A percentile compares a stretch with the other conserved stretches of the same genome.
These are phyloP conservation scores for Pseudopediastrum boryanum DNA, from an alignment of 139 green algal genomes.

Conservation along the genomic window DNA sequence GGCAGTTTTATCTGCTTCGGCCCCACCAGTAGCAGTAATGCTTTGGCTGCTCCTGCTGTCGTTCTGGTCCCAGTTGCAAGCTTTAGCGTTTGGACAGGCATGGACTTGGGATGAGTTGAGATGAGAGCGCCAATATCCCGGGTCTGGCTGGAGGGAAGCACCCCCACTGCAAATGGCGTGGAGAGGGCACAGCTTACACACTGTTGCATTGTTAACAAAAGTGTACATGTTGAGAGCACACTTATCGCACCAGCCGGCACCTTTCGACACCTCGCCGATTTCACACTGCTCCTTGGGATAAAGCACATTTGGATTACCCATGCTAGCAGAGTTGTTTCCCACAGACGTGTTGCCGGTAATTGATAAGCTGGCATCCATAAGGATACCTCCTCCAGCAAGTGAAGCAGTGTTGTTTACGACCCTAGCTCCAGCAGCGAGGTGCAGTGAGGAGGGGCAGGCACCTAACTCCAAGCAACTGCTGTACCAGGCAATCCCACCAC, in stretches of 20 bases:
- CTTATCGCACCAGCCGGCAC: background rate
- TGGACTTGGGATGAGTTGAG: conserved; percentile 6
- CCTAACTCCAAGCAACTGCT: background rate
- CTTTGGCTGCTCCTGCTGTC: background rate
- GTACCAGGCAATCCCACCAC: background rate
- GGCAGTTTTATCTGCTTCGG: background rate
- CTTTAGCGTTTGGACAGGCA: background rate
- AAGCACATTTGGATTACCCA: conserved; percentile 1
- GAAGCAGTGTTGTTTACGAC: conserved; percentile 3
- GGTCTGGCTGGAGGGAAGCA: background rate
- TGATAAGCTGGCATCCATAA: background rate
- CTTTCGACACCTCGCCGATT: background rate
- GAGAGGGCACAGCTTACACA: background rate
- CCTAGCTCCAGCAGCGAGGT: background rate
- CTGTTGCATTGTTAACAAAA: background rate
- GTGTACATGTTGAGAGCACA: conserved; percentile 7
- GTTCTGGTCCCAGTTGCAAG: background rate
- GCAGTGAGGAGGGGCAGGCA: background rate
- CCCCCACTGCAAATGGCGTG: background rate
- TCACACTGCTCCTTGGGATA: background rate
- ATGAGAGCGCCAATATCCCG: background rate
- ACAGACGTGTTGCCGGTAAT: background rate
- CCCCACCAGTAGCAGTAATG: background rate
- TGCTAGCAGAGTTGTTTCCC: background rate
- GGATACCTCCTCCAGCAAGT: conserved; percentile 7